Evolutionary conservation across 2,329 filamentous ascomycete species (phyloP).

Genomic region (Sordariomycetes sp.): DNA sequence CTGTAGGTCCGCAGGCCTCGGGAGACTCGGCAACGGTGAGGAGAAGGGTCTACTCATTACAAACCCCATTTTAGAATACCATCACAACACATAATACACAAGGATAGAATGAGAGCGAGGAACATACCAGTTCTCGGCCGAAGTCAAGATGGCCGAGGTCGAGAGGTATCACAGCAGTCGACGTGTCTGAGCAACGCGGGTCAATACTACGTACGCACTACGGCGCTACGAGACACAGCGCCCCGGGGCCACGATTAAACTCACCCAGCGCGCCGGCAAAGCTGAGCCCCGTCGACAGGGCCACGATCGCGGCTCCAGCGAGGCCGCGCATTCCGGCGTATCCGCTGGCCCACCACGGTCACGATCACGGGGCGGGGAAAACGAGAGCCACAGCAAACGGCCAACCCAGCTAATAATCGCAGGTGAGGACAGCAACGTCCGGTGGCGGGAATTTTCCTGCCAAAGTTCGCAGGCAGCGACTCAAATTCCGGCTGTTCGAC

Average conservation of each 20-base stretch:
- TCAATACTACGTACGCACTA: neutral
- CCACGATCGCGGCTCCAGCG: neutral
- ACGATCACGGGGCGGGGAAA: neutral
- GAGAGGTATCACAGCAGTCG: constrained; percentile 3
- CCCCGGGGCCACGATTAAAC: neutral
- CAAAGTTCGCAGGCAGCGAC: neutral
- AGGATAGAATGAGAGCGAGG: neutral
- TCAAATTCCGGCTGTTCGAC: neutral
- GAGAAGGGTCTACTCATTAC: constrained; percentile 2
- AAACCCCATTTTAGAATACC: constrained; percentile 2
- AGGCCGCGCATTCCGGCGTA: constrained; percentile 3
- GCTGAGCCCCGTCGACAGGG: neutral
- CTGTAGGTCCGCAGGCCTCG: constrained; percentile 15
- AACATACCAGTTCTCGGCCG: constrained; percentile 5
- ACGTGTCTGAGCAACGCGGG: neutral
- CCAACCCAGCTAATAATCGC: neutral
- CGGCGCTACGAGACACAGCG: neutral
- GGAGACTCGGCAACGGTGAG: constrained; percentile 3
- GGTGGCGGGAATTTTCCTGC: neutral
- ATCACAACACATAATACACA: neutral
- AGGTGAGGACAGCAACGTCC: neutral
- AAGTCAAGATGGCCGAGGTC: constrained; percentile 1
- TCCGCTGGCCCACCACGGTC: neutral
- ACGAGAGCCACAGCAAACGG: neutral
- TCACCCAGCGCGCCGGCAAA: constrained; percentile 2